Evolutionary conservation across 2,329 filamentous ascomycete genomes (phyloP), one percentile per base, ranked within the genome.

Genomic region (Ophiostoma angusticollis): DNA sequence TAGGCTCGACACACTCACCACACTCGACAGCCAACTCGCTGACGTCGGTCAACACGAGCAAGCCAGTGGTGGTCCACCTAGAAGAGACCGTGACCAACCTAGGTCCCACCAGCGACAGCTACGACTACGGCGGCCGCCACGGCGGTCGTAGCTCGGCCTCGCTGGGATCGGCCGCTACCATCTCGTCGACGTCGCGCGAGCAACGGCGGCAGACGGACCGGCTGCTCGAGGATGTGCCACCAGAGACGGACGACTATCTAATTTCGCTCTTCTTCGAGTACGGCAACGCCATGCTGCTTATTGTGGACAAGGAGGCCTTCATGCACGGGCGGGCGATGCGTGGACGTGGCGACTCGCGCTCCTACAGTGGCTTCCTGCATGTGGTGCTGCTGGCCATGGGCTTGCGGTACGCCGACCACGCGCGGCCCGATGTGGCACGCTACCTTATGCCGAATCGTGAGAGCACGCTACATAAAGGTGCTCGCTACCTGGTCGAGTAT

Each of bases 281-380:
- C 14, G 35, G 39, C 40, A 45, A 45, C 37, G 18, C 40, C 6
- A 40, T 45, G 28, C 37, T 45, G 36, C 43, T 32, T 22, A 25
- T 45, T 9, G 40, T 45, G 3, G 31, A 45, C 22, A n/a, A 28
- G 6, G 40, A 45, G 16, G 39, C 40, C 12, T 45, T 40, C 31
- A 25, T 37, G 18, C 27, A 21, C 17, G 43, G 40, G 16, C 32
- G 42, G 23, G 40, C 42, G 6, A n/a, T n/a, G n/a, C 33, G 34
- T 5, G 43, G 43, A 6, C 39, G 42, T 11, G 28, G 13, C 28
- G n/a, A 6, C 28, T 33, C 38, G 6, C 40, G 42, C 29, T 45
- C 39, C 28, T 45, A 45, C 30, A 40, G 36, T 8, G 39, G 40
- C 9, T 45, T 45, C 18, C 37, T 45, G 14, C 43, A 45, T 18